Percentiles rank a stretch among this genome's conserved stretches.
phyloP scores from a whole-genome alignment of 108 stramenopile species.

The Seminavis robusta region DNA sequence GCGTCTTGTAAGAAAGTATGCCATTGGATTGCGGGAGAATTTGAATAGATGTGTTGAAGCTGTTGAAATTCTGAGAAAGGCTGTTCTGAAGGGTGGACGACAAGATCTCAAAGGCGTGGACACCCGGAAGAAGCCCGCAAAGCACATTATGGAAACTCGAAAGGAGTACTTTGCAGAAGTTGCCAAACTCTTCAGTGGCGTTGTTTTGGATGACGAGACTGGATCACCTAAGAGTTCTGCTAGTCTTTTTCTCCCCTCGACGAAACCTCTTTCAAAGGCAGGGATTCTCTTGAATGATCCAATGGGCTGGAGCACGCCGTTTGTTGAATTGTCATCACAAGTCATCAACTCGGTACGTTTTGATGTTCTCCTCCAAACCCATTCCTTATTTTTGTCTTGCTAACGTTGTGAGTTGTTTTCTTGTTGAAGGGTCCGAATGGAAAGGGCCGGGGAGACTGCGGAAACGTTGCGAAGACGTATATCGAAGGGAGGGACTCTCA shows the following conservation, averaged over 20 bases:
- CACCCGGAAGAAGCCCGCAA: background rate
- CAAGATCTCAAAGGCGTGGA: no score
- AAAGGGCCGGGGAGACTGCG: constrained; percentile 19
- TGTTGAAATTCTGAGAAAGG: constrained; percentile 37
- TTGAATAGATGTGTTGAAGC: constrained; percentile 61
- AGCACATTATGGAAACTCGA: constrained; percentile 1
- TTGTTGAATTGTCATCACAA: no score
- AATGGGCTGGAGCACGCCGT: constrained; percentile 55
- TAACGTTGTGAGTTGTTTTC: no score
- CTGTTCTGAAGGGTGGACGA: background rate
- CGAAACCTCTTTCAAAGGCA: constrained; percentile 26
- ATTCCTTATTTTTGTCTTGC: no score
- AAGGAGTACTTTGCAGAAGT: constrained; percentile 46
- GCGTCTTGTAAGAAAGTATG: constrained; percentile 66
- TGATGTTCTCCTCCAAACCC: no score
- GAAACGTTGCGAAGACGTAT: constrained; percentile 26
- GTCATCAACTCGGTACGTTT: no score
- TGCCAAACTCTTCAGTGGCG: constrained; percentile 41
- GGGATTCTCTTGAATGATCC: constrained; percentile 47
- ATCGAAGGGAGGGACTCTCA: constrained; percentile 18
- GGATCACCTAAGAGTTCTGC: no score
- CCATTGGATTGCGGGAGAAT: constrained; percentile 67
- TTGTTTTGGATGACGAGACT: background rate
- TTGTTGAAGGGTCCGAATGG: constrained; percentile 10
- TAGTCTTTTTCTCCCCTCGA: no score